Evolutionary conservation across 495 filamentous ascomycete species (phyloP), one percentile per base, ranked within the genome.

Genomic region (Hypoxylon subgilvum): DNA sequence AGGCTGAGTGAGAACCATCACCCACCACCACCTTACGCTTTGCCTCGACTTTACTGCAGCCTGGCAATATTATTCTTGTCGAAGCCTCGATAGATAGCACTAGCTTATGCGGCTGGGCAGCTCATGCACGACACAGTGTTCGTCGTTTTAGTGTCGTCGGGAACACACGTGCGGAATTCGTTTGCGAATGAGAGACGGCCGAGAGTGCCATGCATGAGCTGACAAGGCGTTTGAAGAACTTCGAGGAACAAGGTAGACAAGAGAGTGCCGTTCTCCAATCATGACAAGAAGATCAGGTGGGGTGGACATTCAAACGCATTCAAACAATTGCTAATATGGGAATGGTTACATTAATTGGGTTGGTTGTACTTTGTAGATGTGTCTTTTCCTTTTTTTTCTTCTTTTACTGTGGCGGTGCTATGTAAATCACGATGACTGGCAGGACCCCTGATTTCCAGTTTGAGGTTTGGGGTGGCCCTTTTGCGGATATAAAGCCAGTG

Each of bases 401-500:
- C 21, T 38, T 52, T 43, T 19, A 17, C 28, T 57, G 61, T 63
- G 61, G 61, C 61, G 53, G 61, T 63, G 61, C 61, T 21, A n/a
- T n/a, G n/a, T n/a, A n/a, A 50, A 58, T 58, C 53, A 36, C 44
- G 53, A 63, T 54, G 46, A 57, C 61, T 63, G 17, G n/a, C n/a
- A n/a, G 61, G 61, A 66, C 42, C 61, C 60, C 61, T 38, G 36
- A 34, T 36, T 55, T 60, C 25, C 21, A 59, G 55, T 65, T 59
- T 30, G 53, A 31, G 46, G 23, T 46, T 38, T 47, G 7, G 40
- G 52, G 51, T 55, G 52, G 51, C 35, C 46, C n/a, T n/a, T 9
- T 62, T 56, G 58, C 57, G 66, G 51, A 65, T 69, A 69, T 69
- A 69, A 65, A 65, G 66, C 66, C 50, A 61, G 57, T 67, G 66